Base-by-base conservation (phyloP, 371 early-diverging fungal species). In the Mucor irregularis region DNA sequence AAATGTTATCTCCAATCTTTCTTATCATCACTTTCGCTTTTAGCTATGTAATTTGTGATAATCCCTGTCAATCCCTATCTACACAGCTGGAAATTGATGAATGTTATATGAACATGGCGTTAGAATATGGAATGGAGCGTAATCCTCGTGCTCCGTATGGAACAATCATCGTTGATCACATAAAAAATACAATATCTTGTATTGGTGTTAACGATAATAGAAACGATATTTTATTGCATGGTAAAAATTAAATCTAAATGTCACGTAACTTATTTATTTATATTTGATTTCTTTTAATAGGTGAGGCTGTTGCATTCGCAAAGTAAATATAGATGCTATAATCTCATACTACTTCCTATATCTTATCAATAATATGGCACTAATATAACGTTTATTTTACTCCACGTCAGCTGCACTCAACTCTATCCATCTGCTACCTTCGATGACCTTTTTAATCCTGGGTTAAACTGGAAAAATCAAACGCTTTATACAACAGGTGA, bases 401-500 rank as follows among this genome's bases (percentile, higher is more conserved):
- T n/a, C n/a, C n/a, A n/a, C n/a, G n/a, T n/a, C 16, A 49, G 49
- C 25, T 49, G 34, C 25, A 35, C 35, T 34, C 8, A n/a, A 3
- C 10, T 35, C 5, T 66, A 66, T 53, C 71, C 71, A 8, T 71
- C 71, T 6, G 64, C 67, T 8, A 71, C 63, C 22, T 34, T 58
- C 14, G 56, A 67, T 37, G 71, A 67, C 43, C 33, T 64, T 53
- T 40, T 49, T 14, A 49, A 66, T 33, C 71, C 71, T 35, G 71
- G 67, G 4, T 22, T 71, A 19, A 44, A 61, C 25, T 71, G 67
- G 64, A 56, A 55, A 17, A 44, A 64, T n/a, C 71, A 71, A 33
- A 71, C 71, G 13, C 34, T 71, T 19, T 71, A 70, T 61, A 70
- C 70, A 5, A 66, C 70, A 46, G 70, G 70, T 19, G 70, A 70